Evolutionary conservation across 1,139 yeast species (phyloP).

Genomic region (Taphrina populina): DNA sequence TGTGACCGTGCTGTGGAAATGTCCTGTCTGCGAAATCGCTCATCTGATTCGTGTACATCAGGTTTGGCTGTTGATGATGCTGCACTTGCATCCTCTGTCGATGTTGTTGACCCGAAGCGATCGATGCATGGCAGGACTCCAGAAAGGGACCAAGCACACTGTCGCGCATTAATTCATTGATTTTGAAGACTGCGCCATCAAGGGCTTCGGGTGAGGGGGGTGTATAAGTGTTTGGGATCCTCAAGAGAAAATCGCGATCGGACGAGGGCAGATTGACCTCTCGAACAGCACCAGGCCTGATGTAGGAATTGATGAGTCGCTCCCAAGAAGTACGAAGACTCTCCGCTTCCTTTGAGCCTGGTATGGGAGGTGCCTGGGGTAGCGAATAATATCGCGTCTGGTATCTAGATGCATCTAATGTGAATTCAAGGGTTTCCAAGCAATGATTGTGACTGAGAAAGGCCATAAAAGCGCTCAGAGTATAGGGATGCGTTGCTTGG

Average conservation of each 20-base stretch:
- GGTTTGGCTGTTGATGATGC: conserved; percentile 31
- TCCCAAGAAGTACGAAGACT: conserved; percentile 41
- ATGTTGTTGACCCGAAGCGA: conserved; percentile 2
- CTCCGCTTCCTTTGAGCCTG: conserved; percentile 24
- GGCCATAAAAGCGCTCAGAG: conserved; percentile 42
- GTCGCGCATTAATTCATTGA: conserved; percentile 45
- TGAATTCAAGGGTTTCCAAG: conserved; percentile 45
- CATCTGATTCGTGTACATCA: conserved; percentile 31
- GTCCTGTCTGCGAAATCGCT: too few relatives aligned
- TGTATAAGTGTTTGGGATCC: conserved; percentile 24
- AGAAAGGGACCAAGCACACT: conserved; percentile 41
- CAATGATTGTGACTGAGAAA: conserved; percentile 45
- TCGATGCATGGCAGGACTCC: conserved; percentile 5
- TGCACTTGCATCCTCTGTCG: conserved; percentile 29
- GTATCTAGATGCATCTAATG: conserved; percentile 43
- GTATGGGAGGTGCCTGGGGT: conserved; percentile 26
- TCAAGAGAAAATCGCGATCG: conserved; percentile 41
- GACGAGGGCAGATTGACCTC: conserved; percentile 45
- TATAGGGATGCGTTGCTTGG: conserved; percentile 42
- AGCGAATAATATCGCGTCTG: conserved; percentile 38
- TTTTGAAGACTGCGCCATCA: conserved; percentile 41
- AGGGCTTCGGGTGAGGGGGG: conserved; percentile 42
- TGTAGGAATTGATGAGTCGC: conserved; percentile 43
- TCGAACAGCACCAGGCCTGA: conserved; percentile 42
- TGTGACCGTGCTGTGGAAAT: too few relatives aligned